Base-by-base conservation (phyloP, 2,329 filamentous ascomycete species). In the Microthyrium microscopicum region DNA sequence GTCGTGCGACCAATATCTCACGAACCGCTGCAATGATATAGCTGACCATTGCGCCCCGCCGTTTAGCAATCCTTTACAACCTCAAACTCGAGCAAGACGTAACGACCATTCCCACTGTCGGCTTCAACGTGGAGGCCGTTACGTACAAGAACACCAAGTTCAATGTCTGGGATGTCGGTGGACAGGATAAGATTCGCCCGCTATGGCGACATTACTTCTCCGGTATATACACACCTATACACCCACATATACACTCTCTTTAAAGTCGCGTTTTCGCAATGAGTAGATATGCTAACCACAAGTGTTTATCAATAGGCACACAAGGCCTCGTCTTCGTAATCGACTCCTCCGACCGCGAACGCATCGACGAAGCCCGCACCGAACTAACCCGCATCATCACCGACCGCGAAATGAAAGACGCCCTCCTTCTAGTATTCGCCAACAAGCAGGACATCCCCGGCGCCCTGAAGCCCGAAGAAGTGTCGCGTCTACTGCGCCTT, bases 141-240 rank as follows among this genome's bases (percentile, higher is more conserved):
- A 85, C 92, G 60, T 95, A 95, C 73, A 94, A 94, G 75, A 98
- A 98, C 75, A 94, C 93, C 54, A 84, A 93, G 61, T 98, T 98
- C 73, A 95, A 87, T 60, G 89, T 98, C 58, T 98, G 89, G 89
- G 89, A 95, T 69, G 89, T 98, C 55, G 89, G 89, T 70, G 89
- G 89, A 61, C 89, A 98, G 71, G 89, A 98, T 76, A 95, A 95
- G 81, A 98, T 98, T 59, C 77, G 89, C 61, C 89, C 89, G 56
- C 70, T 98, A 55, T 98, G 89, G 89, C 84, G 89, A 68, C 89
- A 95, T 65, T 98, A 98, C 70, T 98, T 95, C 77, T 85, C 92
- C 66, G 60, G 59, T 55, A 92, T 50, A 48, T 49, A 47, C 41
- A 8, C n/a, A 9, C 13, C 29, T 12, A 22, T 29, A 31, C 20